A percentile compares a stretch with the other conserved stretches of the same genome.
phyloP scores from a whole-genome alignment of 1,139 yeast species.

The Scheffersomyces titani region DNA sequence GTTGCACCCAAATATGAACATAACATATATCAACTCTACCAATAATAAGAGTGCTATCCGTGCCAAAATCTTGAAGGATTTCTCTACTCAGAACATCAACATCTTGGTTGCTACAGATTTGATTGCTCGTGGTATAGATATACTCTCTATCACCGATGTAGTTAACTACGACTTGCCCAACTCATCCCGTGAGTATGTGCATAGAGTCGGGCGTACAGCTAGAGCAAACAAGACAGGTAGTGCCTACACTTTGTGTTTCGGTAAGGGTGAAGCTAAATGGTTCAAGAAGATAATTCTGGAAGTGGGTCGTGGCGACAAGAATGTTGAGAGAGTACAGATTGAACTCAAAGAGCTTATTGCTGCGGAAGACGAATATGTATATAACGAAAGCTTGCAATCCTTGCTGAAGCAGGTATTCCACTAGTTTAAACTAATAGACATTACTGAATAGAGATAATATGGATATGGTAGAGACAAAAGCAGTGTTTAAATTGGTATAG shows the following conservation, averaged over 20 bases:
- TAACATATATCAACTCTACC: slow-evolving; percentile 43
- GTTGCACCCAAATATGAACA: slow-evolving; percentile 13
- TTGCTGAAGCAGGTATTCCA: slow-evolving; percentile 24
- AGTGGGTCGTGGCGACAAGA: slow-evolving; percentile 31
- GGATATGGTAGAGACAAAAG: neutral
- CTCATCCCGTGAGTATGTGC: slow-evolving; percentile 89
- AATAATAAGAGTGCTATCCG: slow-evolving; percentile 47
- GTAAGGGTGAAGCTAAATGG: slow-evolving; percentile 77
- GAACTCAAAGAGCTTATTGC: slow-evolving; percentile 20
- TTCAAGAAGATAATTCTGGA: slow-evolving; percentile 51
- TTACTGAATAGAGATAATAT: neutral
- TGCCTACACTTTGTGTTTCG: slow-evolving; percentile 70
- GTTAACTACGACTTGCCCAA: slow-evolving; percentile 89
- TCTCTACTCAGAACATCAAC: slow-evolving; percentile 49
- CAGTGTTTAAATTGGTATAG: too few species aligned
- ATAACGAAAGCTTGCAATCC: slow-evolving; percentile 25
- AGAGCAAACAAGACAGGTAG: slow-evolving; percentile 81
- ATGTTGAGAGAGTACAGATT: slow-evolving; percentile 24
- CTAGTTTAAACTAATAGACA: neutral
- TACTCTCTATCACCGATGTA: slow-evolving; percentile 69
- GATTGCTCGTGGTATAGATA: slow-evolving; percentile 92
- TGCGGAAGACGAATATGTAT: slow-evolving; percentile 27
- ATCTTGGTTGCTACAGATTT: slow-evolving; percentile 86
- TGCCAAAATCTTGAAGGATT: slow-evolving; percentile 52
- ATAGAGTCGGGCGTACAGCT: slow-evolving; percentile 95